Base-by-base conservation (phyloP, 805 yeast genomes). In the Metschnikowia bowlesiae region DNA sequence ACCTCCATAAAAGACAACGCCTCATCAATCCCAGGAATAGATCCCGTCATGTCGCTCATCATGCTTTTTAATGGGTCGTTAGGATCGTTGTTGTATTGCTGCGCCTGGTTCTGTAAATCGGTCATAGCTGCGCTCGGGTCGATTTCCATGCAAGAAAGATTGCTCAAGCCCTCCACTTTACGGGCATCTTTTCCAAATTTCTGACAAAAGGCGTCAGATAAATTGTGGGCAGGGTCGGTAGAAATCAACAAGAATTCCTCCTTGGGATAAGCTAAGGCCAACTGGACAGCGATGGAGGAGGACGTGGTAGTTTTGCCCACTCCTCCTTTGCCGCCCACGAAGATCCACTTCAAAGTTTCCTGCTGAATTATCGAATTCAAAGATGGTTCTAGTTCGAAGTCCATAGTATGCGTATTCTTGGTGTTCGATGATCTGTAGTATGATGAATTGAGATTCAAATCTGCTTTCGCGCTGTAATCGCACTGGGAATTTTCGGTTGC, bases 261-360 rank as follows among this genome's bases (percentile, higher is more conserved):
- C 14, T 68, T 57, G 34, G 96, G 95, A 64, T 95, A 85, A 50
- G 79, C 75, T 53, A 87, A 70, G 14, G 99, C 97, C 67, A 94
- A 80, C 71, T 94, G 98, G 55, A 91, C 85, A 22, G 99, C 96
- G 59, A 94, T 79, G 26, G 97, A 90, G 43, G 96, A 91, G 1
- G 98, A 92, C 3, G 97, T 88, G 28, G 99, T 94, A 55, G 99
- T 94, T 68, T 94, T 94, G 62, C 99, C 99, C 30, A 94, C 99
- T 71, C 99, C 99, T 68, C 99, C 99, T 75, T 94, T 94, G 60
- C 99, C 99, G 58, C 99, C 99, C 40, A 92, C 98, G 63, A 94
- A 94, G 55, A 94, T 85, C 99, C 99, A 94, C 64, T 87, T 88
- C 64, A 94, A 80, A 38, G 82, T 70, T 29, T 85, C 88, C 53